Base-by-base conservation (phyloP, 2,329 filamentous ascomycete genomes). In the Venturia oleaginea region DNA sequence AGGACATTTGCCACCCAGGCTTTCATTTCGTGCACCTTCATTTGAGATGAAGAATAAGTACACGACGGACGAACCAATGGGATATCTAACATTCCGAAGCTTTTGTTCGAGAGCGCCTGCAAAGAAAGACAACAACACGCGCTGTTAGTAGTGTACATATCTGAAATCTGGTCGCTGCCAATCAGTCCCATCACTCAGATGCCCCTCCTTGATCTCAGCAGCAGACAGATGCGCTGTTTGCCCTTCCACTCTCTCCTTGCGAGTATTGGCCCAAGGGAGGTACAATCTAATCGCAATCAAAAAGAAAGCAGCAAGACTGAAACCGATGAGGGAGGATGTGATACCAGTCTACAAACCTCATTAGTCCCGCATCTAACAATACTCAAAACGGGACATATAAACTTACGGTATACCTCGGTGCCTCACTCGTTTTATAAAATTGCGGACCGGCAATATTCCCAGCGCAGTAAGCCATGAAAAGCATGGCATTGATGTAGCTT, bases 81-180 rank as follows among this genome's bases (percentile, higher is more conserved):
- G n/a, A n/a, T n/a, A n/a, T n/a, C n/a, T n/a, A n/a, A n/a, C n/a
- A n/a, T n/a, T n/a, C n/a, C n/a, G n/a, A n/a, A n/a, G n/a, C n/a
- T n/a, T n/a, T n/a, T n/a, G n/a, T n/a, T n/a, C n/a, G n/a, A n/a
- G n/a, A n/a, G n/a, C n/a, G n/a, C n/a, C n/a, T n/a, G n/a, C n/a
- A n/a, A n/a, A n/a, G n/a, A n/a, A n/a, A n/a, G n/a, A n/a, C n/a
- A n/a, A n/a, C n/a, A n/a, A n/a, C n/a, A n/a, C n/a, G n/a, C n/a
- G n/a, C n/a, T n/a, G n/a, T n/a, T n/a, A n/a, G n/a, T n/a, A n/a
- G n/a, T n/a, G n/a, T n/a, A 48, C 75, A 68, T 86, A 86, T 60
- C 81, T 77, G 70, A 86, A 86, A 24, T 76, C 78, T 69, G 77
- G 79, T 68, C 86, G 86, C 73, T 86, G 79, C 69, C 72, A 78